A percentile compares a stretch with the other conserved stretches of the same genome.
phyloP scores from a whole-genome alignment of 495 filamentous ascomycete genomes.

The Stereocaulon alpinum region DNA sequence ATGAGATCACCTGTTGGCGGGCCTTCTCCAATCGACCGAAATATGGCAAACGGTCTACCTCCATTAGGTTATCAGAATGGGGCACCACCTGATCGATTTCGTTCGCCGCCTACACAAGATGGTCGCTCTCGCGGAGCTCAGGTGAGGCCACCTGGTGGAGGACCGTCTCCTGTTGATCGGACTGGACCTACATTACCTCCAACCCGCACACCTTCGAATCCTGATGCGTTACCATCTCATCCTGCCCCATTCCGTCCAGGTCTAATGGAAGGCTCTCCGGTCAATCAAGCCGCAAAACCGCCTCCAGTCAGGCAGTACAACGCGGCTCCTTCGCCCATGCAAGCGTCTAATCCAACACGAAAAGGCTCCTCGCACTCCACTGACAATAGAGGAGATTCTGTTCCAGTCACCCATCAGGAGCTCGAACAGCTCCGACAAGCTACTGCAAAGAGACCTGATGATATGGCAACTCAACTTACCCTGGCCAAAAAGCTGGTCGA shows the following conservation, averaged over 20 bases:
- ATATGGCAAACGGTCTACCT: background rate
- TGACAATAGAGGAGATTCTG: slow-evolving; percentile 20
- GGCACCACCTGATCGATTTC: slow-evolving; percentile 5
- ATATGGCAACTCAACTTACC: slow-evolving; percentile 56
- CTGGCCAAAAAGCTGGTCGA: slow-evolving; percentile 82
- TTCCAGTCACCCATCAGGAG: slow-evolving; percentile 66
- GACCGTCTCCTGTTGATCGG: slow-evolving; percentile 12
- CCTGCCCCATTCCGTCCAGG: slow-evolving; percentile 74
- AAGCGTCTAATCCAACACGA: slow-evolving; percentile 23
- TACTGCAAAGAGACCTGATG: slow-evolving; percentile 58
- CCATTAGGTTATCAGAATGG: slow-evolving; percentile 3
- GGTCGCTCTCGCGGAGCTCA: background rate
- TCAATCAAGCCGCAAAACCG: slow-evolving; percentile 27
- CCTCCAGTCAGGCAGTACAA: slow-evolving; percentile 27
- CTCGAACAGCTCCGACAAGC: slow-evolving; percentile 59
- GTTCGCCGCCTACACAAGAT: slow-evolving; percentile 8
- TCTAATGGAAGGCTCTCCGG: slow-evolving; percentile 39
- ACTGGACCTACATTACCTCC: slow-evolving; percentile 25
- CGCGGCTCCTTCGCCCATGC: slow-evolving; percentile 24
- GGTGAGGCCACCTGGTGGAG: slow-evolving; percentile 8
- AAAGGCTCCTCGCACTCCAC: slow-evolving; percentile 14
- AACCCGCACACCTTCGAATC: slow-evolving; percentile 29
- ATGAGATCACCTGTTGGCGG: background rate
- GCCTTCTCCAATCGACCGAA: background rate
- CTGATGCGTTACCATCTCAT: slow-evolving; percentile 45